phyloP scores from a whole-genome alignment of 1,284 basidiomycete genomes.

The Bjerkandera adusta region DNA sequence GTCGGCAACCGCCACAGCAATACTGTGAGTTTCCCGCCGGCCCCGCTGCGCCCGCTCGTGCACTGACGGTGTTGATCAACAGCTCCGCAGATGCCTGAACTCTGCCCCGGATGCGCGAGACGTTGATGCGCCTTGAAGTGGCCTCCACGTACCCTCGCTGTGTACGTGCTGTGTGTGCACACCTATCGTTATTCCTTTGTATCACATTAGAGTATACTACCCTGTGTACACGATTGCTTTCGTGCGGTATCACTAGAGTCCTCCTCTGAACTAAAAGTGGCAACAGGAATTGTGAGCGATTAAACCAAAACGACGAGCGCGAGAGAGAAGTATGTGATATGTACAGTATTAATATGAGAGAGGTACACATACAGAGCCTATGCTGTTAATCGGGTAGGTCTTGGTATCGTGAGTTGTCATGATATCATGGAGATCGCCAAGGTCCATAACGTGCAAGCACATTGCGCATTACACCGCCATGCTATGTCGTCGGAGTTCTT shows the following conservation, averaged over 20 bases:
- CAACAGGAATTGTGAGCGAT: neutral
- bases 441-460: conserved; percentile 2
- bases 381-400: conserved; percentile 1
- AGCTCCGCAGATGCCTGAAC: conserved; percentile 16
- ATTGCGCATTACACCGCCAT: conserved; percentile 31
- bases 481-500: conserved; percentile 37
- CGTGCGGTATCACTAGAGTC: neutral
- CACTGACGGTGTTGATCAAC: neutral
- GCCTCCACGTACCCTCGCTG: no score
- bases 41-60: neutral
- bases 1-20: conserved; percentile 15
- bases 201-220: neutral
- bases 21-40: conserved; percentile 10
- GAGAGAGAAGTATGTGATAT: conserved; percentile 7
- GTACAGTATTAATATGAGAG: conserved; percentile 7
- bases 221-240: neutral
- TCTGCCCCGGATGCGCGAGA: conserved; percentile 12
- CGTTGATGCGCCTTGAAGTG: no score
- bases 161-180: no score
- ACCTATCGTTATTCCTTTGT: neutral
- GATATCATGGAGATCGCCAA: neutral
- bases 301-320: neutral
- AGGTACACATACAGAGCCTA: conserved; percentile 4
- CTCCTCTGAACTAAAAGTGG: neutral
- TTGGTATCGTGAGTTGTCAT: conserved; percentile 4